Evolutionary conservation across 2,329 filamentous ascomycete species (phyloP), one percentile per base, ranked within the genome.

Genomic region (Didymella sp.): DNA sequence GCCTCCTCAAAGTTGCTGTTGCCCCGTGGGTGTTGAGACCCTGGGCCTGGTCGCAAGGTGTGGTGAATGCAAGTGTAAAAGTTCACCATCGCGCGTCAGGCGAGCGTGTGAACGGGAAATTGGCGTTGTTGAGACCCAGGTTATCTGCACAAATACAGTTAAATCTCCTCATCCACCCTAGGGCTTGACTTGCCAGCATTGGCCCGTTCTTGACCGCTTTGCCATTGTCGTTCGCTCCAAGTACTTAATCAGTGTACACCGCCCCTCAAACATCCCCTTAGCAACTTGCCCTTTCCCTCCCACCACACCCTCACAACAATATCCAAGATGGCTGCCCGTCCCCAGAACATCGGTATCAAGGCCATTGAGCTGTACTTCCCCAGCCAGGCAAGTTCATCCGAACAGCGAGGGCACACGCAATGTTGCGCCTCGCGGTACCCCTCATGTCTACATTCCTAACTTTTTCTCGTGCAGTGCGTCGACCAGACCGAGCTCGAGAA

Each of bases 291-390:
- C 56, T 61, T 45, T 62, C 59, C 50, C 51, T 56, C 58, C 59
- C 58, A 61, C 56, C 57, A 47, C 59, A 43, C 28, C 28, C 19
- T 52, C 48, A 60, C 44, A 55, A 56, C 54, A 52, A 58, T 45
- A 55, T 52, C 60, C 73, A 70, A 27, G 64, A 81, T 81, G 79
- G 75, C 77, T 64, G 64, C 77, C 46, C 75, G 79, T 65, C 81
- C 81, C 56, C 71, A 77, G 64, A 82, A 82, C 71, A 78, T 83
- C 59, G 81, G 81, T 62, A 82, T 83, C 76, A 82, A 82, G 72
- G 81, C 78, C 76, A 80, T 82, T 71, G 81, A 83, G 77, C 76
- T 83, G 49, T 83, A 83, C 77, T 81, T 83, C 65, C 81, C 81
- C 59, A 81, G 77, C 75, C 80, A 82, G 77, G 80, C 78, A 73